Conservation (phyloP, 371 early-diverging fungal genomes). For the Circinella minor region DNA sequence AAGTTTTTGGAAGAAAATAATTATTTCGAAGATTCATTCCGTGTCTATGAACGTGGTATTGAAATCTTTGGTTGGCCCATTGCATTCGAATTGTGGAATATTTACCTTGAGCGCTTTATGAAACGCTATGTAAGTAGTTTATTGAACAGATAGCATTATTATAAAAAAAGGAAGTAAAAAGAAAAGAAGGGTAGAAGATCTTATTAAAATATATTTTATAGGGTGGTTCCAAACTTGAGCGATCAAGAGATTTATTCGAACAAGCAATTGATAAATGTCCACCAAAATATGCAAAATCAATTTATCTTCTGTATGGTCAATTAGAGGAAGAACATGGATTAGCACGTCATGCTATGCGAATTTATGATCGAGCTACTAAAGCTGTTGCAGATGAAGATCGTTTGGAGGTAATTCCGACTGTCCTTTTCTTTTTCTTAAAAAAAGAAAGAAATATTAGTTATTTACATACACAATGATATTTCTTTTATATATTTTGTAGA, state of each 20-base stretch:
- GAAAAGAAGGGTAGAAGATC: background rate
- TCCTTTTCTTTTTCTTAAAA: no score
- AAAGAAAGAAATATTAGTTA: background rate
- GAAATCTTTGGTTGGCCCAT: conserved; percentile 95
- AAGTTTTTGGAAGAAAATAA: conserved; percentile 87
- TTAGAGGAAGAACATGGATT: conserved; percentile 94
- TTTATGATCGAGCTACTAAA: conserved; percentile 90
- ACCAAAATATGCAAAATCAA: conserved; percentile 81
- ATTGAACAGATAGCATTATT: background rate
- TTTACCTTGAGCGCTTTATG: conserved; percentile 90
- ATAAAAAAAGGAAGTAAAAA: no score
- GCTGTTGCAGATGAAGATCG: conserved; percentile 80
- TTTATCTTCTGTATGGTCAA: conserved; percentile 93
- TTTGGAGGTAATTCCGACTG: conserved; percentile 47
- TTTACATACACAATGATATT: background rate
- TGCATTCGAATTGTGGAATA: conserved; percentile 97
- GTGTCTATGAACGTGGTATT: conserved; percentile 95
- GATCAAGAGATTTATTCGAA: conserved; percentile 95
- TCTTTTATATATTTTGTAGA: conserved; percentile 28
- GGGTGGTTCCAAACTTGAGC: conserved; percentile 87
- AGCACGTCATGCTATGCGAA: conserved; percentile 90
- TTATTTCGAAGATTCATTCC: conserved; percentile 94
- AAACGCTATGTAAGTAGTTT: conserved; percentile 70
- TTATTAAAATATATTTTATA: conserved; percentile 26
- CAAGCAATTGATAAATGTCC: conserved; percentile 92